These are phyloP conservation scores for Plasmopara muralis DNA, from an alignment of 352 stramenopile species.

Conservation along the genomic window DNA sequence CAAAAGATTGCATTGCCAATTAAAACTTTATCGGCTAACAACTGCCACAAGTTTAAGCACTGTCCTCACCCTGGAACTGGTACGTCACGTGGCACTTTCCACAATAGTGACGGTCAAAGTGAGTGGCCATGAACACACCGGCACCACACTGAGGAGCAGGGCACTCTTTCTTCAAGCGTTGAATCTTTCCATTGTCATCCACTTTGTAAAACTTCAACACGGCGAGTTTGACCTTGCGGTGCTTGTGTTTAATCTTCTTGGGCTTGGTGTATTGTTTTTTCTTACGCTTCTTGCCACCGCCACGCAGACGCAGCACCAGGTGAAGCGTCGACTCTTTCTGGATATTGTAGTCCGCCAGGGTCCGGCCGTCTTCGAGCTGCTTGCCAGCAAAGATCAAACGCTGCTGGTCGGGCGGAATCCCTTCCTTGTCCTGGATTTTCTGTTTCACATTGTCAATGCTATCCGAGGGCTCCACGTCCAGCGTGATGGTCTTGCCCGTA, in stretches of 20 bases:
- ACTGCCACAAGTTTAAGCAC: conserved; percentile 31
- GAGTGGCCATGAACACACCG: conserved; percentile 99
- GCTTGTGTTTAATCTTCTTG: conserved; percentile 98
- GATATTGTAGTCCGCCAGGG: conserved; percentile 92
- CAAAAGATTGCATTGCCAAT: conserved; percentile 31
- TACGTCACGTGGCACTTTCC: conserved; percentile 98
- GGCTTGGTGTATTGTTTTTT: conserved; percentile 99
- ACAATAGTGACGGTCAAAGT: conserved; percentile 99
- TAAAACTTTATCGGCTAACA: conserved; percentile 14
- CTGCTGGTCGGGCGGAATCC: conserved; percentile 99
- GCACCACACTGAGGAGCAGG: conserved; percentile 91
- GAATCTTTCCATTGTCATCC: conserved; percentile 94
- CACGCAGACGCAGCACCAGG: conserved; percentile 94
- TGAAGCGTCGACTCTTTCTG: conserved; percentile 97
- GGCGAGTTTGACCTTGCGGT: conserved; percentile 96
- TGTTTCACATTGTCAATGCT: conserved; percentile 99
- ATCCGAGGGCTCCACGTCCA: conserved; percentile 99
- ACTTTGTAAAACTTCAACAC: conserved; percentile 97
- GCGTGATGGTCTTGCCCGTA: conserved; percentile 99
- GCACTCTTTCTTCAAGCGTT: conserved; percentile 97
- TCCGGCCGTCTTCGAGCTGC: conserved; percentile 96
- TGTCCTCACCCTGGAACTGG: conserved; percentile 82
- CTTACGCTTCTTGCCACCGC: conserved; percentile 98
- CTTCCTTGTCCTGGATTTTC: conserved; percentile 99
- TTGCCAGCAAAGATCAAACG: conserved; percentile 99